These are phyloP conservation scores for Przewalskia tangutica DNA, from an alignment of 257 asterid species.

Conservation along the genomic window DNA sequence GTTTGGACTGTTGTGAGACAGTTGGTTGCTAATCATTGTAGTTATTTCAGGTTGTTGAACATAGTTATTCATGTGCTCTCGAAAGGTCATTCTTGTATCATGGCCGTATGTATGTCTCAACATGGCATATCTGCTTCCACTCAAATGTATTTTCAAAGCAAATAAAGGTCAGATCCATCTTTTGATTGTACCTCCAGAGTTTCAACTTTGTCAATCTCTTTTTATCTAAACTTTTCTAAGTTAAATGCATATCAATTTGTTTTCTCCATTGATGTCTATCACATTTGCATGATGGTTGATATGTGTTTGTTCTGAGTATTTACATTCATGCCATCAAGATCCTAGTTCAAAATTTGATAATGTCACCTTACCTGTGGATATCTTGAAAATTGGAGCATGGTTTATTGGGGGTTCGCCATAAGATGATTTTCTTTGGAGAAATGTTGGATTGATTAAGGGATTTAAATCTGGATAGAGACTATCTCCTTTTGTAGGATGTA, in stretches of 20 bases:
- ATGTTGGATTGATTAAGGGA: neutral
- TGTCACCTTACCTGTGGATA: neutral
- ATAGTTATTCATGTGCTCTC: constrained; percentile 92
- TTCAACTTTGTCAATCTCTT: neutral
- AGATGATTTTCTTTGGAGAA: neutral
- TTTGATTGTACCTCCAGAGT: neutral
- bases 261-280: neutral
- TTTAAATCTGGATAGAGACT: neutral
- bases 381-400: neutral
- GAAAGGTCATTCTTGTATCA: constrained; percentile 93
- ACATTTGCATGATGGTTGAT: neutral
- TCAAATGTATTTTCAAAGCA: constrained; percentile 90
- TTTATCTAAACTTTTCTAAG: neutral
- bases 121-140: constrained; percentile 88
- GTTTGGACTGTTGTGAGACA: neutral
- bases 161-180: constrained; percentile 48
- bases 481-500: neutral
- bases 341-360: neutral
- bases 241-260: neutral
- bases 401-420: neutral
- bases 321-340: neutral
- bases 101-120: constrained; percentile 82
- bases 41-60: constrained; percentile 62
- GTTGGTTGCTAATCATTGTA: neutral
- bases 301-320: neutral